Conservation (phyloP, 352 stramenopile species). For the Blastocystis sp. region DNA sequence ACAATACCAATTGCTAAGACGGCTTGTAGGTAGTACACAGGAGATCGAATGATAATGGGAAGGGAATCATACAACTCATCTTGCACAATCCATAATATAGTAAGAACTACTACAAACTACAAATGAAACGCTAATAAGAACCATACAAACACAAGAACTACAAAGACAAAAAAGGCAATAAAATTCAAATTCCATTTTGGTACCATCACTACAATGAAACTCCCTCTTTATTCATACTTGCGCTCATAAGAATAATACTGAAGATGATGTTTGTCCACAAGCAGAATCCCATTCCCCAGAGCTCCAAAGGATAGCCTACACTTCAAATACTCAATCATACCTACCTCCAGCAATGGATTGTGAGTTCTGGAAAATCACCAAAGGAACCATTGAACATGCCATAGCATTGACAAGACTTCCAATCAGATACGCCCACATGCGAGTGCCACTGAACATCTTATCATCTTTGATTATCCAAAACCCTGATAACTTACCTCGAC, state of each 20-base stretch:
- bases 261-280: conserved; percentile 56
- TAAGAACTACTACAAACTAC: conserved; percentile 52
- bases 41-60: conserved; percentile 56
- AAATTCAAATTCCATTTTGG: conserved; percentile 47
- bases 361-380: conserved; percentile 1
- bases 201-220: conserved; percentile 23
- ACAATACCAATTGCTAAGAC: conserved; percentile 33
- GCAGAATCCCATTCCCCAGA: conserved; percentile 47
- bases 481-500: not conserved
- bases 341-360: conserved; percentile 35
- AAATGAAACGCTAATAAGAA: not conserved
- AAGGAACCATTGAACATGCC: conserved; percentile 8
- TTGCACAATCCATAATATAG: conserved; percentile 35
- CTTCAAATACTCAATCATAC: not conserved
- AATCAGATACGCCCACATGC: conserved; percentile 45
- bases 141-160: conserved; percentile 20
- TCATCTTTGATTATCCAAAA: not conserved
- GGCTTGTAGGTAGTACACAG: conserved; percentile 49
- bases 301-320: conserved; percentile 36
- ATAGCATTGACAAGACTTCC: conserved; percentile 30
- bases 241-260: conserved; percentile 53
- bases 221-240: not conserved
- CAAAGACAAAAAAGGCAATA: conserved; percentile 10
- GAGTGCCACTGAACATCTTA: conserved; percentile 43
- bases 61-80: conserved; percentile 59